Evolutionary conservation across 345 rosid genomes (phyloP), one percentile per base, ranked within the genome.

Genomic region (Eucalyptus globulus): DNA sequence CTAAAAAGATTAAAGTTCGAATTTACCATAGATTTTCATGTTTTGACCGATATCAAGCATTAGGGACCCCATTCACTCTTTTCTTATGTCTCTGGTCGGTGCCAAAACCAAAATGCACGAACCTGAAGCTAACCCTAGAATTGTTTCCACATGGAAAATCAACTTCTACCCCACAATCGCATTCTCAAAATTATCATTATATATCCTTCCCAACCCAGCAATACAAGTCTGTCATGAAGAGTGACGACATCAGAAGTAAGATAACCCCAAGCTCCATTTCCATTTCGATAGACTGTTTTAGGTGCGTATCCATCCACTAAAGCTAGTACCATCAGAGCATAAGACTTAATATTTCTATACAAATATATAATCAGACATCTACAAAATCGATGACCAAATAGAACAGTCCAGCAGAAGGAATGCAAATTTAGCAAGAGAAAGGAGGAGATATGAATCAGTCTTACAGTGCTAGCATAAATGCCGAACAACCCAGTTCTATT

Each of bases 401-500:
- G 49, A 47, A 76, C 11, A 44, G 85, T 76, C 85, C 85, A 40
- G 85, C 29, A 76, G 53, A 49, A 87, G 88, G 50, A 89, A 19
- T 56, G 34, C 47, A 31, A 88, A 56, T 86, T 86, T 5, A 14
- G 49, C 87, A 83, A 81, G n/a, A 54, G 29, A 62, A 51, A 80
- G 19, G 54, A 29, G 49, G 17, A 37, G 65, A 67, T 22, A 34
- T 43, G 80, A 89, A 86, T 47, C 89, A 88, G 80, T 51, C 98
- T 93, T 94, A 97, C 99, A 43, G 96, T 93, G 89, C 94, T 93
- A 86, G 93, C 97, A 88, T 96, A 93, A 87, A 97, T 96, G 87
- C 99, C 99, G 91, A 97, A 97, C 89, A 97, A 34, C 89, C 96
- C 95, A 37, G 95, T 92, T 86, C 91, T 92, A 92, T 98, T 95